phyloP scores from a whole-genome alignment of 495 filamentous ascomycete species.

The Hyaloscypha bicolor region DNA sequence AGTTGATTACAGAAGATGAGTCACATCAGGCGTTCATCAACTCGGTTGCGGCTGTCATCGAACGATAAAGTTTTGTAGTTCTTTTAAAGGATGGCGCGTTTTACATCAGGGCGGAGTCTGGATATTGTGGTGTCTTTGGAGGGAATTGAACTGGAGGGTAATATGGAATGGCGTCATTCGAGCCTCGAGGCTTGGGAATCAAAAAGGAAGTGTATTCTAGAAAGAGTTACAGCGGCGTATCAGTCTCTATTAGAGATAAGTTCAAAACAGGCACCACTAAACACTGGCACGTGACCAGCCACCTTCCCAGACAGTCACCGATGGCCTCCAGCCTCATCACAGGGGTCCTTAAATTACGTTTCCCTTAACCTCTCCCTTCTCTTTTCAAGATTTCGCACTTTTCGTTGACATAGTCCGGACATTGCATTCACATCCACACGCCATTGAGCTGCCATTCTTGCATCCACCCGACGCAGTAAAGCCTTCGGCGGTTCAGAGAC shows the following conservation, averaged over 20 bases:
- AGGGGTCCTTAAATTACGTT: neutral
- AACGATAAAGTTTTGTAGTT: neutral
- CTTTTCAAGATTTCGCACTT: no score
- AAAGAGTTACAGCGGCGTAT: neutral
- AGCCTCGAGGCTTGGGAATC: neutral
- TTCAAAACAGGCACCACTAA: neutral
- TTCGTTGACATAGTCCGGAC: no score
- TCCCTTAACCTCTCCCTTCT: no score
- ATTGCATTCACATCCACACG: no score
- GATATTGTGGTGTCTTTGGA: neutral
- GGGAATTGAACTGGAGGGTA: neutral
- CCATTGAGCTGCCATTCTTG: no score
- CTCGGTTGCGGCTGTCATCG: constrained; percentile 10
- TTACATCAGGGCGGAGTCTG: constrained; percentile 12
- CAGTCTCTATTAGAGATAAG: neutral
- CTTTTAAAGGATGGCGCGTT: neutral
- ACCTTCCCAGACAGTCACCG: neutral
- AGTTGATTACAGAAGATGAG: constrained; percentile 44
- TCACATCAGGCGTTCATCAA: constrained; percentile 50
- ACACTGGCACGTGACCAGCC: neutral
- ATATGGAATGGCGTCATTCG: constrained; percentile 2
- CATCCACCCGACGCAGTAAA: no score
- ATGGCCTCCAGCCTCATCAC: neutral
- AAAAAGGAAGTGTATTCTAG: neutral
- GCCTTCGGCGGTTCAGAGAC: no score